phyloP scores from a whole-genome alignment of 345 rosid species.

The Lepidium africanum region DNA sequence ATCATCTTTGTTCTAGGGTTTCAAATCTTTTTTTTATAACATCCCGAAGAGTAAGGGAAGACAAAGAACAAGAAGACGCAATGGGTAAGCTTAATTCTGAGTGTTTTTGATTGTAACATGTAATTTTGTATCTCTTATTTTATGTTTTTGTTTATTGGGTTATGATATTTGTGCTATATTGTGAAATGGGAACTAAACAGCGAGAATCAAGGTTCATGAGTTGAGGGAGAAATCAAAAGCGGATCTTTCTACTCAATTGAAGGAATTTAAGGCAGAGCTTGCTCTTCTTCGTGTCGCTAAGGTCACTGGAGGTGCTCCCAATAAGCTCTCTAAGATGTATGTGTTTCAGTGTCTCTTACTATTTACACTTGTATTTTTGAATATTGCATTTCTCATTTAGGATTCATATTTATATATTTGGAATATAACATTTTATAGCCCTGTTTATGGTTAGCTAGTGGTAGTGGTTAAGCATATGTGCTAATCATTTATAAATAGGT shows the following conservation, averaged over 20 bases:
- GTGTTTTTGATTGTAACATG: not conserved
- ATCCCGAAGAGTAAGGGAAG: not conserved
- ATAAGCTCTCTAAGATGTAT: conserved; percentile 62
- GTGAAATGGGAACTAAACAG: conserved; percentile 28
- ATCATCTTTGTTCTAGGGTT: conserved; percentile 9
- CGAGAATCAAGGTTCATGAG: conserved; percentile 56
- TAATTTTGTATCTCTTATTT: not conserved
- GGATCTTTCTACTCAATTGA: conserved; percentile 39
- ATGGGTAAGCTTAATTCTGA: conserved; percentile 17
- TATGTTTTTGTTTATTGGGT: not conserved
- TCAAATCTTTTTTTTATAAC: not conserved
- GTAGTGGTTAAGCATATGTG: not conserved
- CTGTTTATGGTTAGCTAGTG: not conserved
- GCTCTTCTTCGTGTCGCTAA: conserved; percentile 64
- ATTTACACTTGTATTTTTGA: not conserved
- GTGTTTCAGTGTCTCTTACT: not conserved
- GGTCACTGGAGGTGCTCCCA: conserved; percentile 69
- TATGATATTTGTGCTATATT: not conserved
- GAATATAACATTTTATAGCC: not conserved
- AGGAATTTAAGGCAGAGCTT: conserved; percentile 53
- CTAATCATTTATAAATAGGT: not conserved
- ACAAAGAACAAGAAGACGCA: conserved; percentile 9
- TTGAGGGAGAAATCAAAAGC: conserved; percentile 46
- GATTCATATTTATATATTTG: not conserved
- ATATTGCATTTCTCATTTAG: not conserved